These are phyloP conservation scores for Aspergillus olivimuriae DNA, from an alignment of 495 filamentous ascomycete species.

Conservation along the genomic window DNA sequence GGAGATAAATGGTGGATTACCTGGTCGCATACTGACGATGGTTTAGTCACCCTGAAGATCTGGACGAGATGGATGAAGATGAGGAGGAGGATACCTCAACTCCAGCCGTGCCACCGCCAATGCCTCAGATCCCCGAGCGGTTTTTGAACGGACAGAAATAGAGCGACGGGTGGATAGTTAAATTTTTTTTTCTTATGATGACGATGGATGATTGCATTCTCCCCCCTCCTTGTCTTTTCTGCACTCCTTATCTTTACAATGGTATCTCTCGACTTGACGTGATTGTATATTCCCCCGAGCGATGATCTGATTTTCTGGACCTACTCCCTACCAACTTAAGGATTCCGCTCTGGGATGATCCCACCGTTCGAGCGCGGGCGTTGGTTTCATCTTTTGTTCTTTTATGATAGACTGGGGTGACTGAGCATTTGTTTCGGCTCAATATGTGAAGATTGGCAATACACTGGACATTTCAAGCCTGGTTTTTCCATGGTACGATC, in stretches of 20 bases:
- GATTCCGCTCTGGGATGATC: no score
- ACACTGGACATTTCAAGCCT: no score
- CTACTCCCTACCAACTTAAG: no score
- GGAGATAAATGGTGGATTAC: no score
- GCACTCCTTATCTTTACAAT: neutral
- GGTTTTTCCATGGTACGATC: no score
- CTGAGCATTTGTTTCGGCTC: no score
- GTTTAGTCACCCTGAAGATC: constrained; percentile 41
- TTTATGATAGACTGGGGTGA: no score
- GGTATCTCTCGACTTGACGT: neutral
- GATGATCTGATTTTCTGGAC: no score
- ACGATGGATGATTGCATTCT: neutral
- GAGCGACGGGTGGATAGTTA: neutral
- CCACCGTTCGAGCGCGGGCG: no score
- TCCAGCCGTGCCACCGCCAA: constrained; percentile 19
- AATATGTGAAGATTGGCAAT: no score
- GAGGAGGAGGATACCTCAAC: constrained; percentile 24
- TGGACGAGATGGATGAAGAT: constrained; percentile 49
- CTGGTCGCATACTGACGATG: constrained; percentile 7
- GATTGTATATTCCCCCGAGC: neutral
- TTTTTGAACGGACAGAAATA: constrained; percentile 17
- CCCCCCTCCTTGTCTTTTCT: neutral
- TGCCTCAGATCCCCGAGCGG: constrained; percentile 30
- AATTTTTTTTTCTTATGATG: neutral
- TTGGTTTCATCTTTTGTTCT: no score